These are phyloP conservation scores for Lagenidium giganteum DNA, from an alignment of 352 stramenopile genomes.

Conservation along the genomic window DNA sequence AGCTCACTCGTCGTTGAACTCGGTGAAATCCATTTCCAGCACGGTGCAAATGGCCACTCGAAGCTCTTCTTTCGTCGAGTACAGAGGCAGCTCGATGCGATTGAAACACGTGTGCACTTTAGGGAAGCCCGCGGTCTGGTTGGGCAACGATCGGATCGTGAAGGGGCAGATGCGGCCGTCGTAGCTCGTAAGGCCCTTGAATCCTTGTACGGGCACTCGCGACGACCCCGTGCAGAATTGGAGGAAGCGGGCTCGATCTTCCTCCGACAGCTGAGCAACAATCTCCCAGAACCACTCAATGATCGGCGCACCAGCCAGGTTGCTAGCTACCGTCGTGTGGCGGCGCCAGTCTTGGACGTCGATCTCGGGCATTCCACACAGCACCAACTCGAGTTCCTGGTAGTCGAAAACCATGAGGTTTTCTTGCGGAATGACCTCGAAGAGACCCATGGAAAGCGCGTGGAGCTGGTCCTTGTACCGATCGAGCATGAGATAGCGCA, in stretches of 20 bases:
- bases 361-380: constrained; percentile 77
- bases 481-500: constrained; percentile 95
- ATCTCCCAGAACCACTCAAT: constrained; percentile 81
- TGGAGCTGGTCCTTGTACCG: constrained; percentile 90
- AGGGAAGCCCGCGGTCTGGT: constrained; percentile 62
- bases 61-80: constrained; percentile 85
- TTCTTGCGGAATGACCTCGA: constrained; percentile 95
- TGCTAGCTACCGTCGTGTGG: constrained; percentile 59
- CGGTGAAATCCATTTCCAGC: constrained; percentile 95
- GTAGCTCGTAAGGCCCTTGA: constrained; percentile 78
- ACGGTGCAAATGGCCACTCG: constrained; percentile 93
- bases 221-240: constrained; percentile 86
- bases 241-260: constrained; percentile 76
- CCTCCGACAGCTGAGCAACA: constrained; percentile 42
- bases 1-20: constrained; percentile 89
- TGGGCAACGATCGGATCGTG: constrained; percentile 42
- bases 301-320: constrained; percentile 39
- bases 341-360: constrained; percentile 88
- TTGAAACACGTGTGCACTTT: constrained; percentile 85
- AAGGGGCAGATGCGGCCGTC: constrained; percentile 80
- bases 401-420: constrained; percentile 98
- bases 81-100: constrained; percentile 75
- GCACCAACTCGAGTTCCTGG: constrained; percentile 91
- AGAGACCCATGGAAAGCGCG: constrained; percentile 89
- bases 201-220: constrained; percentile 81